Evolutionary conservation across 106 monocot species (phyloP), one percentile per base, ranked within the genome.

Genomic region (Platanthera zijinensis): DNA sequence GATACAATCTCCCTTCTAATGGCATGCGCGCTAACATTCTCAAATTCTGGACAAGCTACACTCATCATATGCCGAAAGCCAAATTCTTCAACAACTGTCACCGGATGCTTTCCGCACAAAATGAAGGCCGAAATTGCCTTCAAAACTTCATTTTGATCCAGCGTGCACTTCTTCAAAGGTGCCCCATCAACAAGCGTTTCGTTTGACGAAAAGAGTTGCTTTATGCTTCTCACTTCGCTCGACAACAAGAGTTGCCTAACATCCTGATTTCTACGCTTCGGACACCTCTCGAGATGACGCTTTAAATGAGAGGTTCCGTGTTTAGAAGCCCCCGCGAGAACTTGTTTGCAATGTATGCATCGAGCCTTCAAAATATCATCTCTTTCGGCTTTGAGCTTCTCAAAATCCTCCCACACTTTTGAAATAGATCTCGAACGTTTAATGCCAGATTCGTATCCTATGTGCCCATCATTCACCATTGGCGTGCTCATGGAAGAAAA

Each of bases 341-440:
- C 50, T 72, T 72, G 72, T 22, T 72, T 72, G 22, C 72, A 72
- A 72, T 72, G 72, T 15, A 32, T 72, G n/a, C 72, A 72, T 8
- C 22, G 48, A 51, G 72, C 72, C 46, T 72, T 72, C 51, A 72
- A 72, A 50, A 72, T 51, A 22, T 72, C 72, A 72, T 72, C 72
- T 22, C 72, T 72, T 72, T 72, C 72, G 22, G 72, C 72, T 72
- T 72, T 72, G 51, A 72, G 72, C 51, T 72, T 72, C 46, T 72
- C 72, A 72, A 72, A 72, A 72, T 72, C 72, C 22, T 72, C 72
- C 72, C 72, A 72, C 19, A 72, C 72, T 46, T 72, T 72, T 19
- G 72, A 72, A 51, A 51, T 10, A 46, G 51, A 72, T 51, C 72
- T 72, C 9, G 72, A 72, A 8, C 72, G 17, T 10, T 72, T 72